Base-by-base conservation (phyloP, 1,284 basidiomycete species). In the Irpex rosettiformis region DNA sequence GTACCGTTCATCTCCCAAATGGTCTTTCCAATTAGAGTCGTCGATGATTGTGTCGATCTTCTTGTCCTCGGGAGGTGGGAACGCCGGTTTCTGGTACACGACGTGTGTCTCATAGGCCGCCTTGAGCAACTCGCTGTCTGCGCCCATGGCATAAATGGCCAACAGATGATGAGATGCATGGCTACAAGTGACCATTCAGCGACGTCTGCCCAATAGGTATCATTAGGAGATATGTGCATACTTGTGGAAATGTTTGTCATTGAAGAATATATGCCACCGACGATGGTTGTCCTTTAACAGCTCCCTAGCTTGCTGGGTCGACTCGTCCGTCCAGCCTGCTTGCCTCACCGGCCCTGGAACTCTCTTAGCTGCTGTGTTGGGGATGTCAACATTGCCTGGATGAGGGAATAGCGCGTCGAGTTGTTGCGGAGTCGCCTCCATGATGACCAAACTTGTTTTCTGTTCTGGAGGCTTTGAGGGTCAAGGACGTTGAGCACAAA, bases 181-280 rank as follows among this genome's bases (percentile, higher is more conserved):
- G 48, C 62, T 64, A 28, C n/a, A 54, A 13, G 10, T 4, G 25
- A 16, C 10, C 11, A n/a, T n/a, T 40, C 37, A 40, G 37, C 37
- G 11, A 11, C 37, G 5, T n/a, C n/a, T 40, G 27, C 4, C 3
- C 3, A 24, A 18, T 11, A 10, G 28, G 18, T 29, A 28, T 13
- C 0, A 18, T 8, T 49, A 47, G 56, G 40, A 28, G 10, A 27
- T 29, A 3, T 40, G 42, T 51, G 28, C 70, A 49, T 58, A 77
- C 76, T 86, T 88, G 72, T 88, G 85, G 65, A 82, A 86, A 0
- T 77, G 73, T 58, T 68, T 72, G 29, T 84, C 77, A 58, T 87
- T 85, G 71, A 86, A 85, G 67, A 83, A 88, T 25, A 80, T 76
- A 64, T 88, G 84, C 75, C 79, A 79, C 18, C 75, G 76, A 51